phyloP scores from a whole-genome alignment of 2,329 filamentous ascomycete species.

The Immersiporthe knoxdaviesiana region DNA sequence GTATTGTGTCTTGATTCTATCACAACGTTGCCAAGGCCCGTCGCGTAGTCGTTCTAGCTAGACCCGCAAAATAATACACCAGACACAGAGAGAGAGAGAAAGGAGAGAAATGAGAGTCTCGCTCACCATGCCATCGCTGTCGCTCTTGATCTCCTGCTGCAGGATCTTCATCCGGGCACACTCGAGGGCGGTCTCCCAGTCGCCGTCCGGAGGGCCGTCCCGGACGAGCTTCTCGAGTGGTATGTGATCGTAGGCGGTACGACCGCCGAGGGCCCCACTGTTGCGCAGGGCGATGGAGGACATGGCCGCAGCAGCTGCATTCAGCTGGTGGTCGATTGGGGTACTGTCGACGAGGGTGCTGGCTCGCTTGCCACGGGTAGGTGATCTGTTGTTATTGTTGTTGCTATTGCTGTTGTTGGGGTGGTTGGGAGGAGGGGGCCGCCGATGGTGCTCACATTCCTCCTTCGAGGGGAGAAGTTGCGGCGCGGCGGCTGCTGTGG shows the following conservation, averaged over 20 bases:
- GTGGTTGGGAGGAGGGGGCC: constrained; percentile 27
- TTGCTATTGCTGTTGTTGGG: too few relatives aligned
- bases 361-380: constrained; percentile 50
- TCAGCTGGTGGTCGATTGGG: constrained; percentile 38
- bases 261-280: constrained; percentile 43
- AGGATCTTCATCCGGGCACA: constrained; percentile 74
- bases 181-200: constrained; percentile 68
- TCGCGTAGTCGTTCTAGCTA: neutral
- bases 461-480: constrained; percentile 41
- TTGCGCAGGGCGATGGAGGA: constrained; percentile 30
- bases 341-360: constrained; percentile 76
- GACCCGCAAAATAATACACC: neutral
- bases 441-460: constrained; percentile 38
- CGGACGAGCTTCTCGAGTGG: constrained; percentile 76
- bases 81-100: neutral
- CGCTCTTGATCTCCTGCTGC: constrained; percentile 74
- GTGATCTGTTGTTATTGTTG: constrained; percentile 44
- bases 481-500: constrained; percentile 49
- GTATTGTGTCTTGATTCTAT: neutral
- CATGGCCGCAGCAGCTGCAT: constrained; percentile 29
- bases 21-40: constrained; percentile 16
- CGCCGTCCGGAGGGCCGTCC: constrained; percentile 76
- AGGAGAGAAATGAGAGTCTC: too few relatives aligned
- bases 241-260: constrained; percentile 56
- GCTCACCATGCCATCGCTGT: constrained; percentile 79